These are phyloP conservation scores for Pleomassaria siparia DNA, from an alignment of 2,329 filamentous ascomycete species.

Conservation along the genomic window DNA sequence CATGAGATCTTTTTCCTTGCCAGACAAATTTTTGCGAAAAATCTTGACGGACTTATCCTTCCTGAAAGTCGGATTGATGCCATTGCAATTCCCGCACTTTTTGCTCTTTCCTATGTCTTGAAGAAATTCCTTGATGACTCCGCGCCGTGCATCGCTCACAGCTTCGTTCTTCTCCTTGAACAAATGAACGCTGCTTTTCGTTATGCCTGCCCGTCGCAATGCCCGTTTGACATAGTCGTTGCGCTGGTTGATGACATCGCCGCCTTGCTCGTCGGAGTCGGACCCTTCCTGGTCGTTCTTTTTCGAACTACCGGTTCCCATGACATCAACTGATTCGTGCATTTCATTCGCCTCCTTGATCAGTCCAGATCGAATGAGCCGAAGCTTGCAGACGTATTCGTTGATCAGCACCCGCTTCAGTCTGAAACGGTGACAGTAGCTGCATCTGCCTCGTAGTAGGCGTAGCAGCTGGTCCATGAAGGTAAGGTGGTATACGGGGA, in stretches of 20 bases:
- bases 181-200: constrained; percentile 48
- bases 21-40: constrained; percentile 76
- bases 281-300: constrained; percentile 54
- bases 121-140: constrained; percentile 79
- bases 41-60: constrained; percentile 94
- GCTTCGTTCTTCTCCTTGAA: constrained; percentile 76
- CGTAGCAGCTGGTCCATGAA: constrained; percentile 92
- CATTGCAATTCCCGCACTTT: constrained; percentile 67
- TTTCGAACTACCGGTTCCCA: constrained; percentile 38
- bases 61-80: constrained; percentile 67
- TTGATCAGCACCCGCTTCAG: constrained; percentile 76
- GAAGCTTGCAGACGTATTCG: constrained; percentile 79
- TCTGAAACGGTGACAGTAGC: constrained; percentile 86
- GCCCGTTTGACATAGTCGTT: constrained; percentile 72
- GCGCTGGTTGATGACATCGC: constrained; percentile 58
- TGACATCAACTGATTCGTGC: constrained; percentile 49
- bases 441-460: constrained; percentile 82
- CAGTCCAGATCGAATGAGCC: constrained; percentile 81
- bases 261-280: constrained; percentile 62
- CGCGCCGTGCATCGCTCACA: constrained; percentile 72
- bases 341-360: constrained; percentile 64
- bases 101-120: constrained; percentile 68
- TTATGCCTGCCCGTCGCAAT: constrained; percentile 61
- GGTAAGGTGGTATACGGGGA: constrained; percentile 92
- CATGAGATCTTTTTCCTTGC: constrained; percentile 79